These are phyloP conservation scores for Geranomyces variabilis DNA, from an alignment of 192 early-diverging fungal species.

Conservation along the genomic window DNA sequence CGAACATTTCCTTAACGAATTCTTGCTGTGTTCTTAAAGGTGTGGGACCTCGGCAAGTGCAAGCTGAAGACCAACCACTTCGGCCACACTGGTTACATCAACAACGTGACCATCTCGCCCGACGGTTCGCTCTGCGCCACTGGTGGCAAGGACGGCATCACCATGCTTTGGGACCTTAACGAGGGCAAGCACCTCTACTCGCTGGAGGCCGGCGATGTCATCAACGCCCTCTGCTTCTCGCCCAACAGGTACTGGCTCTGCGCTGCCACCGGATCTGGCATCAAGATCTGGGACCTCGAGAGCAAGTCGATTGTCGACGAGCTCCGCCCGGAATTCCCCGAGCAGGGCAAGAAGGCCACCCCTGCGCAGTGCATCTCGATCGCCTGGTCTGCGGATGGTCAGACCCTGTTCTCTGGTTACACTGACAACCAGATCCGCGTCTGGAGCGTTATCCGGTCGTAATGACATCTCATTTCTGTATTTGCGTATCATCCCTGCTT, in stretches of 20 bases:
- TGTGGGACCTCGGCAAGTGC: slow-evolving; percentile 98
- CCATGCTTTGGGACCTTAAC: slow-evolving; percentile 99
- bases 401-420: slow-evolving; percentile 98
- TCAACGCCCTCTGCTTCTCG: slow-evolving; percentile 98
- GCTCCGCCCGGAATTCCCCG: slow-evolving; percentile 51
- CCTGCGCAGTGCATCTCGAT: slow-evolving; percentile 92
- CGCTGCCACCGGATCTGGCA: slow-evolving; percentile 91
- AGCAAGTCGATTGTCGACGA: slow-evolving; percentile 97
- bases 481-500: too few relatives aligned
- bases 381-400: slow-evolving; percentile 98
- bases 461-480: too few relatives aligned
- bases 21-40: slow-evolving; percentile 53
- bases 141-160: slow-evolving; percentile 98
- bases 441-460: slow-evolving; percentile 45
- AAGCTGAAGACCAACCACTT: slow-evolving; percentile 99
- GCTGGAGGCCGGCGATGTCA: slow-evolving; percentile 90
- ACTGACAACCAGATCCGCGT: slow-evolving; percentile 83
- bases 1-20: neutral
- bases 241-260: slow-evolving; percentile 99
- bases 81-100: slow-evolving; percentile 98
- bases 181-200: slow-evolving; percentile 99
- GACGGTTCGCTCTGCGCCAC: slow-evolving; percentile 99
- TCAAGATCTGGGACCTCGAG: slow-evolving; percentile 99
- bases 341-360: slow-evolving; percentile 69
- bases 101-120: slow-evolving; percentile 97